phyloP scores from a whole-genome alignment of 176 grass and related monocot genomes.

The Aegilops bicornis region DNA sequence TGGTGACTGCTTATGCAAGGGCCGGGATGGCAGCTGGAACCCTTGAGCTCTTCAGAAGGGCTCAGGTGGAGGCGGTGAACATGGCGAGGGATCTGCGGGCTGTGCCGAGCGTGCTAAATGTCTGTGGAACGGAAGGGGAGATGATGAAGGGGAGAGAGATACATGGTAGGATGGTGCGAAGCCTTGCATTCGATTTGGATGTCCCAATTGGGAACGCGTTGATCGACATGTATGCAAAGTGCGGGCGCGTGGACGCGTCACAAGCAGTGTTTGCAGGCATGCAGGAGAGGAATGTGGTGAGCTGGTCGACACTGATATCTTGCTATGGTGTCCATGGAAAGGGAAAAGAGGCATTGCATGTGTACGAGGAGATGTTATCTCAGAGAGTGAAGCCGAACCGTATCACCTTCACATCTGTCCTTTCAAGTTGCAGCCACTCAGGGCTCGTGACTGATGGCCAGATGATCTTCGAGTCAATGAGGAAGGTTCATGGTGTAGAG shows the following conservation, averaged over 20 bases:
- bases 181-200: conserved; percentile 32
- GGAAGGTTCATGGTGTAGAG: conserved; percentile 30
- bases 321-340: conserved; percentile 54
- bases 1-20: conserved; percentile 43
- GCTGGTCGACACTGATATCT: conserved; percentile 64
- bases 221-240: conserved; percentile 65
- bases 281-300: conserved; percentile 44
- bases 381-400: conserved; percentile 44
- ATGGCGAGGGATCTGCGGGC: conserved; percentile 27
- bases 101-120: conserved; percentile 44
- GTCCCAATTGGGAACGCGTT: conserved; percentile 40
- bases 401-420: conserved; percentile 50
- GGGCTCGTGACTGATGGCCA: conserved; percentile 43
- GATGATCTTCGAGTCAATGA: conserved; percentile 47
- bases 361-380: conserved; percentile 47
- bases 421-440: conserved; percentile 62
- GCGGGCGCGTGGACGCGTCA: neutral
- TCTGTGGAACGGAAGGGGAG: conserved; percentile 49
- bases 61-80: conserved; percentile 30
- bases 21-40: conserved; percentile 19
- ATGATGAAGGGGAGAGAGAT: conserved; percentile 57
- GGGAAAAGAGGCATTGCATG: conserved; percentile 36
- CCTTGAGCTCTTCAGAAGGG: conserved; percentile 35
- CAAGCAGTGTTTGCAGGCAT: conserved; percentile 45
- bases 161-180: conserved; percentile 51